Conservation (phyloP, 2,329 filamentous ascomycete genomes). For the Pyricularia sp. region DNA sequence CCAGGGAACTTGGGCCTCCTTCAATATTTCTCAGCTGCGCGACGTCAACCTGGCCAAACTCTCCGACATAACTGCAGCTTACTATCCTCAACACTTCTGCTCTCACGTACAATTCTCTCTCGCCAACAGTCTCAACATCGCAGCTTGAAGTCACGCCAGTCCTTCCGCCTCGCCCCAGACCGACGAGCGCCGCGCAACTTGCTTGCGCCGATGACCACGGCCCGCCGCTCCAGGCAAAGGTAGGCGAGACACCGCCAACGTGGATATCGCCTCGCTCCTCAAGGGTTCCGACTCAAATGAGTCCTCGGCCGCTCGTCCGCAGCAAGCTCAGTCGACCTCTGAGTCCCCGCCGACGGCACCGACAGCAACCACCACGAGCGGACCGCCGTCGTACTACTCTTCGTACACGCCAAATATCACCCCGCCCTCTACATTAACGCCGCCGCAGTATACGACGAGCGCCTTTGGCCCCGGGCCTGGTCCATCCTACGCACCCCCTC, state of each 20-base stretch:
- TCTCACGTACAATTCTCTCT: neutral
- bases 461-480: constrained; percentile 7
- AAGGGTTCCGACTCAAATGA: constrained; percentile 68
- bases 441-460: constrained; percentile 9
- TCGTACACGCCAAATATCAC: neutral
- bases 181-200: constrained; percentile 9
- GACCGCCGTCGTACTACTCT: constrained; percentile 7
- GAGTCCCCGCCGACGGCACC: constrained; percentile 23
- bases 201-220: constrained; percentile 20
- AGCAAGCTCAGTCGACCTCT: constrained; percentile 26
- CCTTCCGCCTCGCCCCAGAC: neutral
- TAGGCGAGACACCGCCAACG: constrained; percentile 51
- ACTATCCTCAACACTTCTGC: neutral
- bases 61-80: neutral
- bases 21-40: neutral
- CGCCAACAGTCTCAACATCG: neutral
- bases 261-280: constrained; percentile 92
- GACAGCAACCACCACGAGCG: constrained; percentile 24
- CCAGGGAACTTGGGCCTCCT: neutral
- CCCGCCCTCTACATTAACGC: neutral
- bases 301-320: constrained; percentile 43
- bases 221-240: constrained; percentile 21
- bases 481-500: neutral
- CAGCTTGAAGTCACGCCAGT: neutral
- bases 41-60: neutral